A percentile compares a stretch with the other conserved stretches of the same genome.
These are phyloP conservation scores for Backusella mclennaniae DNA, from an alignment of 192 early-diverging fungal species.

Conservation along the genomic window DNA sequence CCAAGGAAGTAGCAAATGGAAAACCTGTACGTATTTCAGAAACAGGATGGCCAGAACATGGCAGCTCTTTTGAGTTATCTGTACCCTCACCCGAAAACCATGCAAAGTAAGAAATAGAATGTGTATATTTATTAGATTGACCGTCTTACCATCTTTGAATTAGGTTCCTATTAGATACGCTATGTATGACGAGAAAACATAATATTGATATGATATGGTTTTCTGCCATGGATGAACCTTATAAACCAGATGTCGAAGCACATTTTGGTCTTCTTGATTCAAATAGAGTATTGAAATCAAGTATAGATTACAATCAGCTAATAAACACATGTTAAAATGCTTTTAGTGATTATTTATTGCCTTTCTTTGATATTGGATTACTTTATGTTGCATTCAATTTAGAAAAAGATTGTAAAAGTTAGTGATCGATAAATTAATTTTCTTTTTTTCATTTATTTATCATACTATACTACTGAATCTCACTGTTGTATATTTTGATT, in stretches of 20 bases:
- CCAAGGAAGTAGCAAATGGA: constrained; percentile 37
- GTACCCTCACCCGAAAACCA: constrained; percentile 50
- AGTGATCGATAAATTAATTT: neutral
- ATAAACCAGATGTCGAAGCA: constrained; percentile 45
- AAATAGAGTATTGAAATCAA: constrained; percentile 5
- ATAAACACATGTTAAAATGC: neutral
- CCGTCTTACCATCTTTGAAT: neutral
- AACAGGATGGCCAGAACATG: constrained; percentile 61
- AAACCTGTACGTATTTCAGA: constrained; percentile 58
- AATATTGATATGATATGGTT: constrained; percentile 56
- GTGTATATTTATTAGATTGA: too few species aligned
- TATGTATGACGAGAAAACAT: constrained; percentile 47
- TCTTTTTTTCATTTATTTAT: neutral
- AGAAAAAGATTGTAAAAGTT: neutral
- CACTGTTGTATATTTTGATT: neutral
- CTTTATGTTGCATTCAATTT: neutral
- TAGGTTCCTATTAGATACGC: constrained; percentile 48
- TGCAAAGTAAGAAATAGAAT: constrained; percentile 25
- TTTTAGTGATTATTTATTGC: neutral
- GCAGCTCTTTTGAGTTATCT: constrained; percentile 44
- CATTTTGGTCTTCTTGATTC: constrained; percentile 25
- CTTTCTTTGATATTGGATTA: neutral
- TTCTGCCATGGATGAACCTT: constrained; percentile 58
- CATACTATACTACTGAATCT: too few species aligned
- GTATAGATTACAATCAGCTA: neutral